phyloP scores from a whole-genome alignment of 2,329 filamentous ascomycete genomes.

The Sporothrix curviconia region DNA sequence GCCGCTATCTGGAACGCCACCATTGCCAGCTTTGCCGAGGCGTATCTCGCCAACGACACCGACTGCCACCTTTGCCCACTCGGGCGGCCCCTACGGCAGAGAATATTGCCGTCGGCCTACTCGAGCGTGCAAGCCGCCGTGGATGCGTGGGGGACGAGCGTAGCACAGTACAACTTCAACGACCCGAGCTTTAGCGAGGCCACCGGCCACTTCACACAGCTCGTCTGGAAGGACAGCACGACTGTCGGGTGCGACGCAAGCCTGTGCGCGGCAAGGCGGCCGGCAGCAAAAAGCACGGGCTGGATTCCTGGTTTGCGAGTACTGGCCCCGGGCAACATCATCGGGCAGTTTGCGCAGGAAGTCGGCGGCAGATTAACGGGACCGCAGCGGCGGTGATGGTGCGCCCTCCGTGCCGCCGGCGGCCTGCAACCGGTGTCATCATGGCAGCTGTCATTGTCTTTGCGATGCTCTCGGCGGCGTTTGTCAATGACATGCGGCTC shows the following conservation, averaged over 20 bases:
- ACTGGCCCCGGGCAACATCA: slow-evolving; percentile 59
- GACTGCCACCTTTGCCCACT: slow-evolving; percentile 48
- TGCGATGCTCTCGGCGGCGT: slow-evolving; percentile 1
- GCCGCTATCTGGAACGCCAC: slow-evolving; percentile 59
- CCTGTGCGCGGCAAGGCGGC: slow-evolving; percentile 31
- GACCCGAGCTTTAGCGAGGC: slow-evolving; percentile 48
- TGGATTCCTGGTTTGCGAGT: slow-evolving; percentile 69
- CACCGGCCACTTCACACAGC: slow-evolving; percentile 67
- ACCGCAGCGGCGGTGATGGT: background rate
- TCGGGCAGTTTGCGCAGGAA: slow-evolving; percentile 43
- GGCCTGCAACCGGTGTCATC: slow-evolving; percentile 7
- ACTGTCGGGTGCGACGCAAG: slow-evolving; percentile 49
- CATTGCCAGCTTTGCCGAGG: slow-evolving; percentile 46
- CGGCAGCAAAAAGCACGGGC: slow-evolving; percentile 30
- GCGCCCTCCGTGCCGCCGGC: background rate
- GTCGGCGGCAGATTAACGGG: slow-evolving; percentile 30
- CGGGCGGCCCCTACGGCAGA: slow-evolving; percentile 62
- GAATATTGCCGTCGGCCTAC: slow-evolving; percentile 66
- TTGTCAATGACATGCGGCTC: slow-evolving; percentile 10
- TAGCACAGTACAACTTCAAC: slow-evolving; percentile 51
- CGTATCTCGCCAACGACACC: slow-evolving; percentile 38
- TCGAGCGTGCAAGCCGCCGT: slow-evolving; percentile 48
- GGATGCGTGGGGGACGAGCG: slow-evolving; percentile 61
- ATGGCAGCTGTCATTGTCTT: slow-evolving; percentile 12
- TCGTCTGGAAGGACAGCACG: slow-evolving; percentile 62